A percentile compares a stretch with the other conserved stretches of the same genome.
Conservation (phyloP, 768 basidiomycete species). For the Candolleomyces aberdarensis region DNA sequence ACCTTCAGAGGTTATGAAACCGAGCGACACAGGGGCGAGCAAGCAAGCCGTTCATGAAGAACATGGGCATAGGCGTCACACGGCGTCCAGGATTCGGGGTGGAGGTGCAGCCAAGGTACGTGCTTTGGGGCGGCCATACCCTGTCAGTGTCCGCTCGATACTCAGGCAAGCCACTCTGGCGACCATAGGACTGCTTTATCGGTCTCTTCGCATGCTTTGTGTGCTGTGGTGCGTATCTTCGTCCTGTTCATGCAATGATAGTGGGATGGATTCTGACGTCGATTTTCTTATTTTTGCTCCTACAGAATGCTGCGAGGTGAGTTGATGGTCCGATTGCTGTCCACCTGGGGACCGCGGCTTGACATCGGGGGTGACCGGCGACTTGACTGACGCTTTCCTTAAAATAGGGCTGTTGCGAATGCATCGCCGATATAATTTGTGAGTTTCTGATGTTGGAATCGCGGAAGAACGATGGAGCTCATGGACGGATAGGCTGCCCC, state of each 20-base stretch:
- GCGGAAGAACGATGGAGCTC: neutral
- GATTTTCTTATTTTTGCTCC: neutral
- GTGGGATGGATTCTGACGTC: neutral
- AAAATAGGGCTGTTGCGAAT: slow-evolving; percentile 65
- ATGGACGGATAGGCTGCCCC: neutral
- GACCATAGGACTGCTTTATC: slow-evolving; percentile 61
- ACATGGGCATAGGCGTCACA: slow-evolving; percentile 26
- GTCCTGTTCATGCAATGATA: neutral
- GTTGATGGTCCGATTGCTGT: slow-evolving; percentile 2
- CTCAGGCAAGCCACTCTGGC: neutral
- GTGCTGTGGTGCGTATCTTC: slow-evolving; percentile 56
- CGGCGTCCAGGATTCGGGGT: slow-evolving; percentile 62
- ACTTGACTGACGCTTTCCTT: neutral
- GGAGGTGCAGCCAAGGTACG: slow-evolving; percentile 67
- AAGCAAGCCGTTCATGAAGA: neutral
- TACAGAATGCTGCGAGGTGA: slow-evolving; percentile 70
- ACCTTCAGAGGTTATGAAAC: slow-evolving; percentile 39
- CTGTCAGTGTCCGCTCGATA: neutral
- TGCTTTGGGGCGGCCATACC: neutral
- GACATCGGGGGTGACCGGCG: neutral
- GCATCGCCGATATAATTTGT: slow-evolving; percentile 70
- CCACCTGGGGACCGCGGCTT: too few species aligned
- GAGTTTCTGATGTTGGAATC: slow-evolving; percentile 21
- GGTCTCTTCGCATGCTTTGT: slow-evolving; percentile 63
- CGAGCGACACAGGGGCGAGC: neutral